Percentiles rank a stretch among this genome's conserved stretches.
These are phyloP conservation scores for Taxawa tesnikishii DNA, from an alignment of 2,329 filamentous ascomycete species.

Conservation along the genomic window DNA sequence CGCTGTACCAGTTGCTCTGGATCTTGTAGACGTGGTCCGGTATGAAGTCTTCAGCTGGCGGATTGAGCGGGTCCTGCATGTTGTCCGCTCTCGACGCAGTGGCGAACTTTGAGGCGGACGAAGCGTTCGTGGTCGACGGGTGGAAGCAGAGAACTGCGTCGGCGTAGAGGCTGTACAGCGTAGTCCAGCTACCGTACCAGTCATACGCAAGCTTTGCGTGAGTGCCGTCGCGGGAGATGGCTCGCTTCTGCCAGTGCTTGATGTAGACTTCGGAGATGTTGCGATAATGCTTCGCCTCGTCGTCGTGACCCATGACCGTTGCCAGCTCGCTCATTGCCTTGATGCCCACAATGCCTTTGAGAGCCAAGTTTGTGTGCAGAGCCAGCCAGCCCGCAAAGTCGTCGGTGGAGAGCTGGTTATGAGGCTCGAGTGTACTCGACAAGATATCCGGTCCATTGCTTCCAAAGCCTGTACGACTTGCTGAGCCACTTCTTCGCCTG, in stretches of 20 bases:
- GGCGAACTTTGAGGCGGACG: conserved; percentile 7
- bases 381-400: conserved; percentile 71
- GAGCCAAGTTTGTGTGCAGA: conserved; percentile 69
- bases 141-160: conserved; percentile 76
- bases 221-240: conserved; percentile 54
- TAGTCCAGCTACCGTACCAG: conserved; percentile 71
- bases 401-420: conserved; percentile 69
- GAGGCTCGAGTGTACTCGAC: conserved; percentile 62
- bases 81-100: conserved; percentile 1
- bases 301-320: conserved; percentile 43
- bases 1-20: conserved; percentile 70
- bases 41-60: conserved; percentile 41
- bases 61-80: conserved; percentile 17
- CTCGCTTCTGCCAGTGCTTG: conserved; percentile 57
- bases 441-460: conserved; percentile 68
- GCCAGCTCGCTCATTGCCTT: conserved; percentile 65
- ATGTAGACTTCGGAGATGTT: conserved; percentile 57
- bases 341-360: conserved; percentile 76
- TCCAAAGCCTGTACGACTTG: conserved; percentile 59
- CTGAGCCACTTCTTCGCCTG: conserved; percentile 53
- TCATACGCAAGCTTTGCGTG: conserved; percentile 73
- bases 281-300: conserved; percentile 45
- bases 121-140: conserved; percentile 32
- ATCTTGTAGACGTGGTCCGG: conserved; percentile 64
- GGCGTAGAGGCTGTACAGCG: conserved; percentile 74